Conservation (phyloP, 2,329 filamentous ascomycete species). For the Dendrostoma leiphaemia region DNA sequence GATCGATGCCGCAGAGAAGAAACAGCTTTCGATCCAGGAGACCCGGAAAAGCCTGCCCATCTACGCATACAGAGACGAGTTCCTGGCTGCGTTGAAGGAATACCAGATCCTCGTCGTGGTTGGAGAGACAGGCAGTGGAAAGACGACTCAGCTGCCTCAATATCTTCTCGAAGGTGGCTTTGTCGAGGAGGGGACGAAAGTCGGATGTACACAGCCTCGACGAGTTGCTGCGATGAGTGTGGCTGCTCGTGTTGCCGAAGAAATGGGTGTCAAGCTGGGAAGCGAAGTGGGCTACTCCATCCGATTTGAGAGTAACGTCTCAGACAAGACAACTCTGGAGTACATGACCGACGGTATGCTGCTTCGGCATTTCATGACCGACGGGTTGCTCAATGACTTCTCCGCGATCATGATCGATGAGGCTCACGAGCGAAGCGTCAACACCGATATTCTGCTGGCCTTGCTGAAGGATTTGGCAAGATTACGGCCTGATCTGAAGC, state of each 20-base stretch:
- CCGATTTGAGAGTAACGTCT: slow-evolving; percentile 89
- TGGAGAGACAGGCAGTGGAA: slow-evolving; percentile 91
- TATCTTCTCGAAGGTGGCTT: slow-evolving; percentile 91
- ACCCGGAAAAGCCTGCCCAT: slow-evolving; percentile 88
- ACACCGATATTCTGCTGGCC: slow-evolving; percentile 86
- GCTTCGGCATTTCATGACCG: slow-evolving; percentile 83
- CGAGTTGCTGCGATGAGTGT: slow-evolving; percentile 97
- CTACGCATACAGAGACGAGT: slow-evolving; percentile 80
- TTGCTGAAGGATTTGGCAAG: slow-evolving; percentile 85
- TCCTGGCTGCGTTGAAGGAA: slow-evolving; percentile 81
- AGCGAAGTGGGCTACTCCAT: slow-evolving; percentile 94
- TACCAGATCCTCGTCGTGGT: slow-evolving; percentile 90
- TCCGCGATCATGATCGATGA: slow-evolving; percentile 95
- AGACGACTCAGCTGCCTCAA: slow-evolving; percentile 93
- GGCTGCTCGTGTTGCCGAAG: slow-evolving; percentile 91
- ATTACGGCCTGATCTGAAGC: slow-evolving; percentile 79
- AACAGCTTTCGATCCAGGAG: slow-evolving; percentile 84
- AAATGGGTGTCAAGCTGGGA: slow-evolving; percentile 86
- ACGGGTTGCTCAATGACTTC: slow-evolving; percentile 79
- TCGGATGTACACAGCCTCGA: slow-evolving; percentile 91
- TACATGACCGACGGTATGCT: slow-evolving; percentile 99
- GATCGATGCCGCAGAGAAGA: slow-evolving; percentile 84
- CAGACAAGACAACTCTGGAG: slow-evolving; percentile 86
- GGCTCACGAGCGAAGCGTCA: slow-evolving; percentile 89
- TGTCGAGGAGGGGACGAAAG: slow-evolving; percentile 77